These are phyloP conservation scores for Penstemon barbatus DNA, from an alignment of 257 asterid species.

Conservation along the genomic window DNA sequence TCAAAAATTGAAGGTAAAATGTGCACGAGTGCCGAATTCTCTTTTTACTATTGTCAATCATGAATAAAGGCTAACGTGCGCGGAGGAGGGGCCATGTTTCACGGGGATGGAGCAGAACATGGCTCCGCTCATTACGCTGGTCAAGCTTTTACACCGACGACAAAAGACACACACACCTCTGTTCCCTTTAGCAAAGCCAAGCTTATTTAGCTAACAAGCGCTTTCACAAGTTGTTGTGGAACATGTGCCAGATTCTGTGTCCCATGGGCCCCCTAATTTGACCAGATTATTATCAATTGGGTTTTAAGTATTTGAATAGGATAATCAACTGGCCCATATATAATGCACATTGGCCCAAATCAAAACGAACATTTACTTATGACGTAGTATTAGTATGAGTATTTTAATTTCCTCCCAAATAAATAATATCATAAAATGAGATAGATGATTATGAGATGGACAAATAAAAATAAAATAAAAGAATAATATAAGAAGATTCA, in stretches of 20 bases:
- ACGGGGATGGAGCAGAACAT: constrained; percentile 34
- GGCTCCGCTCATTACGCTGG: constrained; percentile 38
- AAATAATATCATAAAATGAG: too few species aligned
- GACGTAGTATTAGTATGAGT: too few species aligned
- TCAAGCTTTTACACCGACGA: constrained; percentile 16
- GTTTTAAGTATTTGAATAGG: not conserved
- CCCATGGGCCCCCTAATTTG: not conserved
- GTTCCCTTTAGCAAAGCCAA: not conserved
- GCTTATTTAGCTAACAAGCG: constrained; percentile 19
- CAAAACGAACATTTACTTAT: too few species aligned
- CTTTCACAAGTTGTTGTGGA: not conserved
- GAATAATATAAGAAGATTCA: too few species aligned
- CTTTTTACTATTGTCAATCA: not conserved
- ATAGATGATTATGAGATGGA: too few species aligned
- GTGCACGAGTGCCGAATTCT: too few species aligned
- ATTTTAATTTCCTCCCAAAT: too few species aligned
- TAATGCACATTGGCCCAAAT: not conserved
- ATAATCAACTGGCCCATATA: not conserved
- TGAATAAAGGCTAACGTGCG: constrained; percentile 2
- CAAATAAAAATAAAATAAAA: too few species aligned
- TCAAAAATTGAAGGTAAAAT: too few species aligned
- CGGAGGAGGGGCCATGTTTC: constrained; percentile 27
- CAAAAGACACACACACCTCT: constrained; percentile 5
- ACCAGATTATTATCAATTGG: constrained; percentile 5
- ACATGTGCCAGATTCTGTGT: not conserved